These are phyloP conservation scores for Malus hybrid DNA, from an alignment of 331 rosid species.

Conservation along the genomic window DNA sequence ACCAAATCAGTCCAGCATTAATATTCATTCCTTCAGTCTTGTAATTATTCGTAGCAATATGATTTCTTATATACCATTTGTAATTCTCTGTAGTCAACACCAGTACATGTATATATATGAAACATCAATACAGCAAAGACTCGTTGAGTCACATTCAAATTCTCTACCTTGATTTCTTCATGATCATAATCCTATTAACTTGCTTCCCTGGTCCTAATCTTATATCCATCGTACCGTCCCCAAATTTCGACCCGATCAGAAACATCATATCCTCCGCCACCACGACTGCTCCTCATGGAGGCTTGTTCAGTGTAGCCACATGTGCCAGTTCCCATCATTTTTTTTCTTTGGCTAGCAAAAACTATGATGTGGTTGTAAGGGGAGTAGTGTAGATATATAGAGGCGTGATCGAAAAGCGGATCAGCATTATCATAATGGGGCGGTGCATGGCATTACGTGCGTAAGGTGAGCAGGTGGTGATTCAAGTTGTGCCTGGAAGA, in stretches of 20 bases:
- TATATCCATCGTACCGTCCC: conserved; percentile 47
- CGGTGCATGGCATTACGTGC: conserved; percentile 28
- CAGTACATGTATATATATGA: no score
- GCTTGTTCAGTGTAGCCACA: conserved; percentile 10
- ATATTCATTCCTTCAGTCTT: no score
- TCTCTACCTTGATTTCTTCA: no score
- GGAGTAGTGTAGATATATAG: background rate
- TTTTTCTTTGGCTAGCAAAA: background rate
- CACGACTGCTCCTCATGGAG: background rate
- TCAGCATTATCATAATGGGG: conserved; percentile 4
- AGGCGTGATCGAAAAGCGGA: background rate
- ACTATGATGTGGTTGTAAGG: background rate
- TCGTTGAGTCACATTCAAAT: no score
- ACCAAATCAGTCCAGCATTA: no score
- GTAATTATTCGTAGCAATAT: no score
- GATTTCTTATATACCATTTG: no score
- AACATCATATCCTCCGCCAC: conserved; percentile 35
- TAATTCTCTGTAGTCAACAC: no score
- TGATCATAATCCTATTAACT: no score
- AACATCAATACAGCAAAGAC: no score
- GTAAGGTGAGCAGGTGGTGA: conserved; percentile 10
- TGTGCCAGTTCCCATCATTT: conserved; percentile 30
- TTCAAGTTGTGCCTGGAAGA: background rate
- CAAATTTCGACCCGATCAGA: conserved; percentile 67
- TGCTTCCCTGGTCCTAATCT: no score